A percentile compares a stretch with the other conserved stretches of the same genome.
phyloP scores from a whole-genome alignment of 345 rosid species.

The Kernera saxatilis region DNA sequence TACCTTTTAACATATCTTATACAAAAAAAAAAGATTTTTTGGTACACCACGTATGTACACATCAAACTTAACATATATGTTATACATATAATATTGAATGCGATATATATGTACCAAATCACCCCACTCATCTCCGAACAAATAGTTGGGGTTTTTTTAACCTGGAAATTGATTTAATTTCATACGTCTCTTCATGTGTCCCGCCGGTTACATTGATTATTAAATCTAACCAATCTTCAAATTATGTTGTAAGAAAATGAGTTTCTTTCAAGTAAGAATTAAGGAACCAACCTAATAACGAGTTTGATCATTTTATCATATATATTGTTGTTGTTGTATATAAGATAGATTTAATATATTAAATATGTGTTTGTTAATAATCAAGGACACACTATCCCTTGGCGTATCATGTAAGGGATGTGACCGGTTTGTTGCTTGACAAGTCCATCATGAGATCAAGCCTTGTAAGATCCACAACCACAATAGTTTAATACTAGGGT shows the following conservation, averaged over 20 bases:
- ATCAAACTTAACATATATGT: not conserved
- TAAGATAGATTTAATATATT: not conserved
- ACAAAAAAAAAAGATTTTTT: too few species aligned
- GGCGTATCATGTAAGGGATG: slow-evolving; percentile 25
- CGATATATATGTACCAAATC: not conserved
- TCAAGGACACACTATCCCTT: not conserved
- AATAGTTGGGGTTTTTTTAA: not conserved
- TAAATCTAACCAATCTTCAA: not conserved
- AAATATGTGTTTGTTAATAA: too few species aligned
- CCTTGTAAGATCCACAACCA: slow-evolving; percentile 6
- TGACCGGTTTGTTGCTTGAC: slow-evolving; percentile 21
- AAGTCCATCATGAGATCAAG: not conserved
- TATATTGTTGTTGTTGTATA: not conserved
- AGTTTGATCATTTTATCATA: not conserved
- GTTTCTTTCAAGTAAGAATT: slow-evolving; percentile 3
- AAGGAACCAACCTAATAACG: slow-evolving; percentile 16
- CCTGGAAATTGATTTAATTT: not conserved
- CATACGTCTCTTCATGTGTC: not conserved
- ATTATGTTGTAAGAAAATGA: not conserved
- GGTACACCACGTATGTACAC: not conserved
- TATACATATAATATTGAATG: not conserved
- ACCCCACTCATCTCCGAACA: not conserved
- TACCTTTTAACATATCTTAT: not conserved
- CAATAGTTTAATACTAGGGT: too few species aligned
- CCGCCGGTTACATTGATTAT: not conserved